Evolutionary conservation across 441 rosid genomes (phyloP).

Genomic region (Metrosideros polymorpha): DNA sequence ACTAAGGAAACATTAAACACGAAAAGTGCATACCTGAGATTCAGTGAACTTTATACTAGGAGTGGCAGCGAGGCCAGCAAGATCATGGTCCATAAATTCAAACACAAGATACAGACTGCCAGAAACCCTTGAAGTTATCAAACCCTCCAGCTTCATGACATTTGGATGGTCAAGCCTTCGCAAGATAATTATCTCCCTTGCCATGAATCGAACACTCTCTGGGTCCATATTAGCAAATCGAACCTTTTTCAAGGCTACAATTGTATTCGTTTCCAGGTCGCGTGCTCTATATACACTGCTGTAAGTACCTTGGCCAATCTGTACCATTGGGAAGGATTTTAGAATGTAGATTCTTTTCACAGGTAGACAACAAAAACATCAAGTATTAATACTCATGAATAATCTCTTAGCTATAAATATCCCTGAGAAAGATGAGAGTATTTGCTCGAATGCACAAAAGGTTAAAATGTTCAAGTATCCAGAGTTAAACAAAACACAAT

Average conservation of each 20-base stretch:
- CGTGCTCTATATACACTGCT: constrained; percentile 54
- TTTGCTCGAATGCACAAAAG: background rate
- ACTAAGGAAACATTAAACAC: background rate
- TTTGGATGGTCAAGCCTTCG: constrained; percentile 52
- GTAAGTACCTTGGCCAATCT: constrained; percentile 65
- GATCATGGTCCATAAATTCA: constrained; percentile 61
- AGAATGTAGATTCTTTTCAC: background rate
- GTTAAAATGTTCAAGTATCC: background rate
- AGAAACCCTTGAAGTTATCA: constrained; percentile 42
- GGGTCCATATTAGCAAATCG: constrained; percentile 57
- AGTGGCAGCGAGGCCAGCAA: constrained; percentile 41
- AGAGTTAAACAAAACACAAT: background rate
- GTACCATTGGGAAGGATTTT: background rate
- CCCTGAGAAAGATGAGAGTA: background rate
- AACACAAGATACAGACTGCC: constrained; percentile 48
- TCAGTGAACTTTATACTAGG: constrained; percentile 35
- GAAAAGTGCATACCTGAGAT: constrained; percentile 29
- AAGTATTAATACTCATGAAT: background rate
- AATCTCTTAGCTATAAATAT: background rate
- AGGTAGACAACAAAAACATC: background rate
- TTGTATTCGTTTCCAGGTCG: constrained; percentile 38
- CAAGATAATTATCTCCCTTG: constrained; percentile 46
- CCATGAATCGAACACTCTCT: constrained; percentile 60
- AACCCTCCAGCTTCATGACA: constrained; percentile 53
- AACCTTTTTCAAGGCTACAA: constrained; percentile 58